Evolutionary conservation across 768 basidiomycete genomes (phyloP).

Genomic region (Suillus clintonianus): DNA sequence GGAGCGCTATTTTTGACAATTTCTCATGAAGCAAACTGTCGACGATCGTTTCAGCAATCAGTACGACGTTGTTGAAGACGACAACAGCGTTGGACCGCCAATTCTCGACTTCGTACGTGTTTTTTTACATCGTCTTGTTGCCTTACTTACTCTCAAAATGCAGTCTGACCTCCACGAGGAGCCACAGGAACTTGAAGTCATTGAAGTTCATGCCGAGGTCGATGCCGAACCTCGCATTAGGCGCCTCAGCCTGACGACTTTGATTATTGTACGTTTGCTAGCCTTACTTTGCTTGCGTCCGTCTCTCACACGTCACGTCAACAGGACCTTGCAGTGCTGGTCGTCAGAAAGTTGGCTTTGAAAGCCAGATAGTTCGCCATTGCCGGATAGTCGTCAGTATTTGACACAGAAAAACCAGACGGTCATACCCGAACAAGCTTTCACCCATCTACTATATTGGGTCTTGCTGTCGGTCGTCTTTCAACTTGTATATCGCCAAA

Average conservation of each 20-base stretch:
- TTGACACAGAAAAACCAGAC: not conserved
- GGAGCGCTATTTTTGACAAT: conserved; percentile 6
- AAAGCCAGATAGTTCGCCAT: not conserved
- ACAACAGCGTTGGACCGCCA: not conserved
- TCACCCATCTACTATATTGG: not conserved
- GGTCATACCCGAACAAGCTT: not conserved
- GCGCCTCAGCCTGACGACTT: conserved; percentile 19
- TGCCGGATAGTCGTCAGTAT: too few relatives aligned
- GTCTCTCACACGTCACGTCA: conserved; percentile 5
- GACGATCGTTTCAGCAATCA: not conserved
- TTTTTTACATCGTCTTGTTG: not conserved
- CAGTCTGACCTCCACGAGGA: not conserved
- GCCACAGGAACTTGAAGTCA: too few relatives aligned
- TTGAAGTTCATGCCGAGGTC: conserved; percentile 3
- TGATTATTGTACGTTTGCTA: conserved; percentile 23
- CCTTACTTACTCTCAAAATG: not conserved
- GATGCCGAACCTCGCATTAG: conserved; percentile 7
- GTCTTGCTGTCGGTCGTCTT: not conserved
- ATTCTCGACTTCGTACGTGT: not conserved
- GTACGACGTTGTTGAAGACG: conserved; percentile 2
- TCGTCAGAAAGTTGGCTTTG: conserved; percentile 6
- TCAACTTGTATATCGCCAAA: not conserved
- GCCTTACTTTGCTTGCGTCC: not conserved
- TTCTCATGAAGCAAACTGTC: conserved; percentile 11
- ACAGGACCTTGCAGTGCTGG: conserved; percentile 26